Percentiles rank a stretch among this genome's conserved stretches.
phyloP scores from a whole-genome alignment of 768 basidiomycete genomes.

The Leccinum aurantiacum region DNA sequence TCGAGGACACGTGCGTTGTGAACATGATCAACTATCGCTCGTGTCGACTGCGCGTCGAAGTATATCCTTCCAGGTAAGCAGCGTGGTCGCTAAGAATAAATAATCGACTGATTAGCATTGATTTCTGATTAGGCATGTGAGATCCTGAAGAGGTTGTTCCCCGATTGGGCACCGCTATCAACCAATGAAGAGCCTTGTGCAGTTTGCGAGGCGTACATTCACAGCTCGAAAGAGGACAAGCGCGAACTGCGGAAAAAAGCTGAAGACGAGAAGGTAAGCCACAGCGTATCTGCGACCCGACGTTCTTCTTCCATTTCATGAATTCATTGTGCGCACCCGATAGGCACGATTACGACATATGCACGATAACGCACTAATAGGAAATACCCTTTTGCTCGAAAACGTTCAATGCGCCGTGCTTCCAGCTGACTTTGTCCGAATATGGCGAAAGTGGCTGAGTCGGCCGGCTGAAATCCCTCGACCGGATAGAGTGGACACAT shows the following conservation, averaged over 20 bases:
- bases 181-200: conserved; percentile 54
- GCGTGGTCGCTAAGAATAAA: conserved; percentile 7
- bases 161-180: conserved; percentile 59
- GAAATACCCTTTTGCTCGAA: conserved; percentile 45
- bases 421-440: conserved; percentile 57
- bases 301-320: conserved; percentile 21
- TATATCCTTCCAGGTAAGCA: conserved; percentile 59
- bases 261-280: conserved; percentile 74
- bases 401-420: conserved; percentile 57
- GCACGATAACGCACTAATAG: conserved; percentile 53
- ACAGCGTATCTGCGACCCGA: conserved; percentile 6
- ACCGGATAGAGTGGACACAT: conserved; percentile 64
- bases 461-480: conserved; percentile 54
- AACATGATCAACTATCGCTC: conserved; percentile 62
- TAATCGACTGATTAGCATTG: conserved; percentile 6
- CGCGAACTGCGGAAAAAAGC: conserved; percentile 61
- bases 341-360: conserved; percentile 66
- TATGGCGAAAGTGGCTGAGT: conserved; percentile 71
- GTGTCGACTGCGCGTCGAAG: conserved; percentile 55
- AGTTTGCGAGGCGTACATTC: conserved; percentile 58
- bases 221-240: conserved; percentile 60
- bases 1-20: conserved; percentile 62
- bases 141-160: conserved; percentile 58
- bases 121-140: conserved; percentile 48
- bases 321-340: conserved; percentile 15